Base-by-base conservation (phyloP, 192 early-diverging fungal species). In the Pilaira anomala region DNA sequence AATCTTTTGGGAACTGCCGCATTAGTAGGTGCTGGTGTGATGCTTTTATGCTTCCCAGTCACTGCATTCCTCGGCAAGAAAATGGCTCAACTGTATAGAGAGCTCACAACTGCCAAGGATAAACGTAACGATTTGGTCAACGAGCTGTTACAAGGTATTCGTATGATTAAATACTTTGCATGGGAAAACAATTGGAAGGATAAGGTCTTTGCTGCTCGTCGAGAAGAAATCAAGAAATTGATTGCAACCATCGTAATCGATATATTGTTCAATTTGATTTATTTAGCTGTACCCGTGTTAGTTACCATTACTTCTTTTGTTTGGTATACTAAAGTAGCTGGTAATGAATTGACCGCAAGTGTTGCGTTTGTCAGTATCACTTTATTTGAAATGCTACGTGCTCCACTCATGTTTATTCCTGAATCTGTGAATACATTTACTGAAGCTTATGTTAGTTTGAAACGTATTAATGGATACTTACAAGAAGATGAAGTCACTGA, bases 141-240 rank as follows among this genome's bases (percentile, higher is more conserved):
- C 48, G 93, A 97, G 66, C 66, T 89, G 51, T 73, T 94, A 1
- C 69, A 71, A 29, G 62, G 69, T 33, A 94, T 98, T 42, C 85
- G 92, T 18, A 91, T 96, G 69, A 87, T 98, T 71, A 98, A 97
- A 72, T 82, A 94, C 46, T 89, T 91, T 65, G 87, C 84, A 16
- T 92, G 91, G 89, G 86, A 92, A 63, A 62, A 76, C 36, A 83
- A 78, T 14, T 91, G 95, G 66, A 66, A 87, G 40, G 77, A 81
- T 36, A 79, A 83, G 41, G 81, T 96, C 42, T 76, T 86, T 61
- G 80, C 67, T 41, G 68, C 68, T 14, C 68, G 68, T 42, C 52
- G 42, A 14, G 46, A 48, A 18, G 68, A 69, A 29, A 36, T 69
- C 12, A 54, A 63, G 36, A 62, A 51, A 40, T 48, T 69, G 33